Evolutionary conservation across 768 basidiomycete genomes (phyloP), one percentile per base, ranked within the genome.

Genomic region (Saitozyma podzolica): DNA sequence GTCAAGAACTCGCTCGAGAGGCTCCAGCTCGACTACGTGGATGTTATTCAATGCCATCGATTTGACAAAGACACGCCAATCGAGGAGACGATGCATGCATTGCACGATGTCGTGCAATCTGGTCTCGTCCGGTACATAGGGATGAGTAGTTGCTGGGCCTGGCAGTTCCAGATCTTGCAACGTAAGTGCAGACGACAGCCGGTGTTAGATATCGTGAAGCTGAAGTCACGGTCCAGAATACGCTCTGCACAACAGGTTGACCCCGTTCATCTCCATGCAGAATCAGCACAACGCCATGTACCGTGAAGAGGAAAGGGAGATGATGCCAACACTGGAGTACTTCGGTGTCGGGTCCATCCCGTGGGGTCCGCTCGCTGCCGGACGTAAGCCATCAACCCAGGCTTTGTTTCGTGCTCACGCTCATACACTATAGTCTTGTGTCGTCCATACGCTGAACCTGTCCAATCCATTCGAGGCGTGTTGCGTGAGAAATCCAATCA

Each of bases 21-120:
- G 16, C 82, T 91, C 2, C 87, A 89, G 53, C 75, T 89, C 20
- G 89, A 90, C 56, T 89, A 90, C 65, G 83, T 91, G 68, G 90
- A 91, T 69, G 78, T 90, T 1, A n/a, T 49, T 56, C 19, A 84
- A 84, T 84, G 87, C 83, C 67, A 63, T 82, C 81, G 85, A 6
- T 86, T 86, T 62, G 86, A 86, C 65, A 57, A 78, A 10, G 80
- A n/a, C n/a, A n/a, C n/a, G n/a, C n/a, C n/a, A n/a, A n/a, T n/a
- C n/a, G n/a, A n/a, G n/a, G n/a, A n/a, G 69, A 85, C 80, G 69
- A 87, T 88, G 86, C 83, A 85, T 82, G 86, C 86, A 7, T 80
- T 87, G 29, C 85, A 87, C 58, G 87, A 87, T 62, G 84, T 88
- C n/a, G 86, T 88, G 4, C 75, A 86, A 64, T 84, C 84, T 3